Evolutionary conservation across 2,329 filamentous ascomycete species (phyloP), one percentile per base, ranked within the genome.

Genomic region (Harringtonia lauricola): DNA sequence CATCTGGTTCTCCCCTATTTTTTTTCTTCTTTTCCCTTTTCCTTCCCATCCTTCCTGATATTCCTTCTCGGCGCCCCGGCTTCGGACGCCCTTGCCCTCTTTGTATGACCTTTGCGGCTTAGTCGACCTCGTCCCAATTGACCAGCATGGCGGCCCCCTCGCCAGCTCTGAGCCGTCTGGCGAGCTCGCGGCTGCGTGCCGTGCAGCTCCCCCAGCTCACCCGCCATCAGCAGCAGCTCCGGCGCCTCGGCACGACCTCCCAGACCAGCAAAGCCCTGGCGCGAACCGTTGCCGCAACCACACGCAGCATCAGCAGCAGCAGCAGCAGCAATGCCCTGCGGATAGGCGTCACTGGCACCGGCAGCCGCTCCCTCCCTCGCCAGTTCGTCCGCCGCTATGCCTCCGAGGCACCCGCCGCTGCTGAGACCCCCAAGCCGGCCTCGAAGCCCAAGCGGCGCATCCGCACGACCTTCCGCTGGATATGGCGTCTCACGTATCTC

Each of bases 401-500:
- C 14, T 49, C 47, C 30, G 54, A 54, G 45, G 52, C 50, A 3
- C 48, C 52, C 9, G 42, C 50, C 30, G 50, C 52, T 4, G 48
- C 53, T 9, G 36, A 51, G 36, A 45, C 48, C 18, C 36, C 52
- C 13, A 61, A 66, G 24, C 66, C 68, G 42, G 59, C 66, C 48
- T 64, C 70, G 42, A 68, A 65, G 56, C 44, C 44, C 21, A 74
- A 69, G 61, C 62, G 67, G 56, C 77, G 79, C 59, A 81, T 92
- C 64, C 67, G 80, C 46, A 73, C 24, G 24, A 26, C 79, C 51
- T 71, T 96, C 59, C 76, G 76, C 60, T 94, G 84, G 81, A 66
- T 81, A 46, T 96, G 87, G 85, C 79, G 92, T 55, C 60, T 87
- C 56, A 85, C 83, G 44, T 88, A 90, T 61, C 65, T 95, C 51